Evolutionary conservation across 306 rosid genomes (phyloP).

Genomic region (Prunus mume): DNA sequence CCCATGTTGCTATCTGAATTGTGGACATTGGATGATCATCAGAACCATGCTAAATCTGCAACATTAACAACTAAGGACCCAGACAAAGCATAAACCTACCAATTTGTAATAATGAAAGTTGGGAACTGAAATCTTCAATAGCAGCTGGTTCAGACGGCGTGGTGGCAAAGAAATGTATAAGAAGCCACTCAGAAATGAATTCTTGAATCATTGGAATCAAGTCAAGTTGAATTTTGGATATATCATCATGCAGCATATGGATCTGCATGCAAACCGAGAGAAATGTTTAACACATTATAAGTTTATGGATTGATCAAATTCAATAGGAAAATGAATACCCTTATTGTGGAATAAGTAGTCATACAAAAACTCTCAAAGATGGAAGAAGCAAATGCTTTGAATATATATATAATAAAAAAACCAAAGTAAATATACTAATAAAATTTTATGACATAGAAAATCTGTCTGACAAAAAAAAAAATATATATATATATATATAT

Average conservation of each 20-base stretch:
- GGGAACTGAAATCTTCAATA: constrained; percentile 81
- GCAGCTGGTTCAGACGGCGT: constrained; percentile 72
- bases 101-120: constrained; percentile 77
- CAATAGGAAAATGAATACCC: neutral
- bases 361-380: neutral
- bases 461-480: neutral
- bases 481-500: too few species aligned
- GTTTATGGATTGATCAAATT: neutral
- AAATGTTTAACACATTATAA: neutral
- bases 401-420: neutral
- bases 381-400: neutral
- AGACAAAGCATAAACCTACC: constrained; percentile 43
- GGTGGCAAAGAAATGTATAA: constrained; percentile 65
- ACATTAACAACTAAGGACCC: neutral
- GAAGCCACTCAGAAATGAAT: constrained; percentile 77
- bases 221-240: constrained; percentile 65
- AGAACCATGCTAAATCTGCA: constrained; percentile 2
- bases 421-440: neutral
- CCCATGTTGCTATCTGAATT: constrained; percentile 53
- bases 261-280: constrained; percentile 44
- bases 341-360: neutral
- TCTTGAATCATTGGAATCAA: constrained; percentile 89
- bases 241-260: constrained; percentile 63
- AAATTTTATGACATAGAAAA: neutral
- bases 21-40: constrained; percentile 20